Percentiles rank a stretch among this genome's conserved stretches.
phyloP scores from a whole-genome alignment of 768 basidiomycete species.

The Lentinus brumalis region DNA sequence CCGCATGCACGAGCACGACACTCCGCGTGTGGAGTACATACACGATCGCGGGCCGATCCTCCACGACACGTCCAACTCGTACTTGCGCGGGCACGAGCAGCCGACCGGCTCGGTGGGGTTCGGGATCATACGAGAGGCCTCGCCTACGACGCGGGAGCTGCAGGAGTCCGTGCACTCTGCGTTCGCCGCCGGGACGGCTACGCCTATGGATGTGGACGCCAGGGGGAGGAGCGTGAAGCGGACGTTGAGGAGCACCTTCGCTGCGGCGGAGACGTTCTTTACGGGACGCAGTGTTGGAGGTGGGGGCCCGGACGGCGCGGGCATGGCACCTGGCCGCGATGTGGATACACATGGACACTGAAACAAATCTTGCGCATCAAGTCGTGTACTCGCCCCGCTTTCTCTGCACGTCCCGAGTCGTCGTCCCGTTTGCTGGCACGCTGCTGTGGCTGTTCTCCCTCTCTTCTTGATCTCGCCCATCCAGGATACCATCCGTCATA shows the following conservation, averaged over 20 bases:
- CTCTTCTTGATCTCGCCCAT: background rate
- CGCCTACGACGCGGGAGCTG: constrained; percentile 40
- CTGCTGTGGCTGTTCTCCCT: background rate
- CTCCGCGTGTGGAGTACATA: background rate
- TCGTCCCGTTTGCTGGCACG: background rate
- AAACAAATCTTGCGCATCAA: background rate
- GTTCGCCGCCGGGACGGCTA: constrained; percentile 27
- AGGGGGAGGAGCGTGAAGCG: constrained; percentile 65
- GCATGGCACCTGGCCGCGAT: constrained; percentile 20
- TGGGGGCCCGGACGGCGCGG: constrained; percentile 21
- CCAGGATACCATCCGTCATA: background rate
- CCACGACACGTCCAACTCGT: constrained; percentile 27
- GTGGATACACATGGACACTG: constrained; percentile 23
- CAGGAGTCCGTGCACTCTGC: constrained; percentile 42
- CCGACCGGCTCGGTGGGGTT: constrained; percentile 16
- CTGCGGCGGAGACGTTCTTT: constrained; percentile 70
- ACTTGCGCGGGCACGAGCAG: constrained; percentile 14
- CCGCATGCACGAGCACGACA: constrained; percentile 13
- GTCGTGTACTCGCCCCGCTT: background rate
- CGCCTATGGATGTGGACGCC: constrained; percentile 34
- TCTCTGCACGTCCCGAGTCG: background rate
- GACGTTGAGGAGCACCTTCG: constrained; percentile 66
- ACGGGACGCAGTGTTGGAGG: constrained; percentile 42
- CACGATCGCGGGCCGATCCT: constrained; percentile 20
- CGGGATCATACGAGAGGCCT: constrained; percentile 20